Percentiles rank a stretch among this genome's conserved stretches.
Conservation (phyloP, 305 asterid genomes). For the Andrographis paniculata region DNA sequence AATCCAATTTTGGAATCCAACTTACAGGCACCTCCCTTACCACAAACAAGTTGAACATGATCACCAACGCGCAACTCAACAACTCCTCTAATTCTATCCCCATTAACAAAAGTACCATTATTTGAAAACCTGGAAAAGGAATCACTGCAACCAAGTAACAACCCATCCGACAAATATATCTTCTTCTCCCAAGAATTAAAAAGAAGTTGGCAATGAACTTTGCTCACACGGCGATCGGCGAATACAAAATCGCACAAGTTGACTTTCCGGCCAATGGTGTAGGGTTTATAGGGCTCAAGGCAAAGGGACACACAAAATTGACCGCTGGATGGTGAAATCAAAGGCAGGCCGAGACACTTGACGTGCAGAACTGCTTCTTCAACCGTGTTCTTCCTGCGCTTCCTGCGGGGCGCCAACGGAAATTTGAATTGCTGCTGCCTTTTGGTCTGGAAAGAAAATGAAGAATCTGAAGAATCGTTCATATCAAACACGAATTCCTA, state of each 20-base stretch:
- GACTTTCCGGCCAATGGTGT: slow-evolving; percentile 52
- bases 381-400: slow-evolving; percentile 27
- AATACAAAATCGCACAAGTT: slow-evolving; percentile 46
- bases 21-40: slow-evolving; percentile 30
- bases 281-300: slow-evolving; percentile 54
- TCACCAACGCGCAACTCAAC: slow-evolving; percentile 61
- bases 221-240: slow-evolving; percentile 52
- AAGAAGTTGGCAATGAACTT: slow-evolving; percentile 49
- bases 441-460: slow-evolving; percentile 25
- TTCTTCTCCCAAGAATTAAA: slow-evolving; percentile 46
- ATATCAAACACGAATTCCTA: slow-evolving; percentile 25
- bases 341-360: slow-evolving; percentile 39
- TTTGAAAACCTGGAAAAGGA: slow-evolving; percentile 38
- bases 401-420: slow-evolving; percentile 27
- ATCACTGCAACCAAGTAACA: slow-evolving; percentile 26
- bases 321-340: slow-evolving; percentile 38
- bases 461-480: slow-evolving; percentile 46
- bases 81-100: slow-evolving; percentile 39
- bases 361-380: slow-evolving; percentile 38
- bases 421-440: slow-evolving; percentile 28
- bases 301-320: slow-evolving; percentile 35
- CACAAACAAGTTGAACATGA: slow-evolving; percentile 48
- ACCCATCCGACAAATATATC: slow-evolving; percentile 59
- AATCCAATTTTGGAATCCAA: slow-evolving; percentile 41
- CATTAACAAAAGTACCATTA: slow-evolving; percentile 70